These are phyloP conservation scores for Aspergillus sp. DNA, from an alignment of 2,329 filamentous ascomycete species.

Conservation along the genomic window DNA sequence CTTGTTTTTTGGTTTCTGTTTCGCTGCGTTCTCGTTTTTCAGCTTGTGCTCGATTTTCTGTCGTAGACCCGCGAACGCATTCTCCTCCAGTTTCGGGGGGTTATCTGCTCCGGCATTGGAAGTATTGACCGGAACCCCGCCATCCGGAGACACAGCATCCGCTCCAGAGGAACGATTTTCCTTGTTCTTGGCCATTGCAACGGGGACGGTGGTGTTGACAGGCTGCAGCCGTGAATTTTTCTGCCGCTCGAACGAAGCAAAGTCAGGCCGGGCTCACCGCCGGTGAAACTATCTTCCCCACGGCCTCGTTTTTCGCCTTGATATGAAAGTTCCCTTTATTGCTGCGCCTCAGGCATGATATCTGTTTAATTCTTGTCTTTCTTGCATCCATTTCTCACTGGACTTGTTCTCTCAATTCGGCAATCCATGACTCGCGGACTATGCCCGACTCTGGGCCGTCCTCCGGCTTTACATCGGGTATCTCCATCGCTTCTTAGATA, in stretches of 20 bases:
- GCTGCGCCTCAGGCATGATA: constrained; percentile 3
- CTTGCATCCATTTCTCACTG: neutral
- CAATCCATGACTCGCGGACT: constrained; percentile 20
- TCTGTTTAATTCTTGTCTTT: constrained; percentile 2
- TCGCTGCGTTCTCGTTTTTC: constrained; percentile 23
- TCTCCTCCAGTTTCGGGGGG: constrained; percentile 27
- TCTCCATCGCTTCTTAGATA: constrained; percentile 12
- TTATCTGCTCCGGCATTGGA: constrained; percentile 14
- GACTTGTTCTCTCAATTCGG: neutral
- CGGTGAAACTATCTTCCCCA: constrained; percentile 17
- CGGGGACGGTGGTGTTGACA: constrained; percentile 11
- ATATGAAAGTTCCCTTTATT: neutral
- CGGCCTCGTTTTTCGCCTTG: neutral
- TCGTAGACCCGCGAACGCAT: constrained; percentile 33
- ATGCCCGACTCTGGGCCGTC: constrained; percentile 15
- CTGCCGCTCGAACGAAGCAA: constrained; percentile 19
- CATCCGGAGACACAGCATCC: constrained; percentile 9
- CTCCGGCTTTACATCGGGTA: constrained; percentile 17
- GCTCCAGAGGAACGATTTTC: constrained; percentile 23
- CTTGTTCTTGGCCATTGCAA: constrained; percentile 31
- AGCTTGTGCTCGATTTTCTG: constrained; percentile 34
- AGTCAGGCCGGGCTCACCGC: constrained; percentile 9
- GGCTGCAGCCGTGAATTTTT: constrained; percentile 22
- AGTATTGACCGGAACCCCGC: constrained; percentile 9
- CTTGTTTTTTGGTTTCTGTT: constrained; percentile 23